Evolutionary conservation across 2,329 filamentous ascomycete species (phyloP).

Genomic region (Cytospora schulzeri): DNA sequence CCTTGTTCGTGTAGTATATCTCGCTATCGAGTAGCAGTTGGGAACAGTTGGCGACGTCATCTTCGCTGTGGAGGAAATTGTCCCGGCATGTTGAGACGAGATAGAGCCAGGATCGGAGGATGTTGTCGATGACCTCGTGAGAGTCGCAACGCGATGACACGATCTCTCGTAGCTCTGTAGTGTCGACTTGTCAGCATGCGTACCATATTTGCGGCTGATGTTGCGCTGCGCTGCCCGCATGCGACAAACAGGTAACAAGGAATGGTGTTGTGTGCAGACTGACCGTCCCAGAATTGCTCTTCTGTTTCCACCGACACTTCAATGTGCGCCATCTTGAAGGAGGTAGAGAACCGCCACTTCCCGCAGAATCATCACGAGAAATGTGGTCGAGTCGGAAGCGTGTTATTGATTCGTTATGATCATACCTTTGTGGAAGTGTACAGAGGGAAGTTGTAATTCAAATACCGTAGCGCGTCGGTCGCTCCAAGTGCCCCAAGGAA

Average conservation of each 20-base stretch:
- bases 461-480: slow-evolving; percentile 3
- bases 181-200: slow-evolving; percentile 1
- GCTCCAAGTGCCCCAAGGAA: not conserved
- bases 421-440: not conserved
- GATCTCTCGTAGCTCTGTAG: slow-evolving; percentile 50
- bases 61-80: slow-evolving; percentile 72
- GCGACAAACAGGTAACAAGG: not conserved
- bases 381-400: slow-evolving; percentile 5
- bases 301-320: slow-evolving; percentile 76
- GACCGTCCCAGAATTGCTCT: slow-evolving; percentile 88
- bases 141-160: slow-evolving; percentile 50
- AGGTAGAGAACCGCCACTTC: slow-evolving; percentile 17
- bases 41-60: slow-evolving; percentile 79
- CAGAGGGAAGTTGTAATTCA: not conserved
- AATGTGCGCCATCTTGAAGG: slow-evolving; percentile 58
- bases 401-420: not conserved
- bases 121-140: slow-evolving; percentile 74
- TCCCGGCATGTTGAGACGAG: slow-evolving; percentile 77
- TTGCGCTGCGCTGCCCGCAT: slow-evolving; percentile 4
- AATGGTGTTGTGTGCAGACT: slow-evolving; percentile 32
- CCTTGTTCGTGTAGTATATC: slow-evolving; percentile 73
- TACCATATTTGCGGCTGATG: not conserved
- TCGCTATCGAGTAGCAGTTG: slow-evolving; percentile 75
- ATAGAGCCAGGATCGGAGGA: slow-evolving; percentile 79
- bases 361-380: slow-evolving; percentile 26